A percentile compares a stretch with the other conserved stretches of the same genome.
Evolutionary conservation across 768 basidiomycete genomes (phyloP).

Genomic region (Amanita exitialis): DNA sequence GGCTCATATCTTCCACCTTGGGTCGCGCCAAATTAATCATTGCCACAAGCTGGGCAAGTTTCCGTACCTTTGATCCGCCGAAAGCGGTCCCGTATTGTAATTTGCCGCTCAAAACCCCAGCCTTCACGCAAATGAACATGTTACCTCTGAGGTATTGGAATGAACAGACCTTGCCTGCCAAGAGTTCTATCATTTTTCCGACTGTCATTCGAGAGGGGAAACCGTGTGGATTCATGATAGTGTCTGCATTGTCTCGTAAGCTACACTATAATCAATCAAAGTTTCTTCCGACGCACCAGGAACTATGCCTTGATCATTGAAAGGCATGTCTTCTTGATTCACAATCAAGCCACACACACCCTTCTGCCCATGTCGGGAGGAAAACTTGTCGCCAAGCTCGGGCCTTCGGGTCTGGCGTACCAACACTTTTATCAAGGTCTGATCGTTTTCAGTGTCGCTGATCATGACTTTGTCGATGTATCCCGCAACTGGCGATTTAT

Average conservation of each 20-base stretch:
- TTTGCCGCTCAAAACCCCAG: slow-evolving; percentile 83
- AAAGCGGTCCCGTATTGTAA: slow-evolving; percentile 95
- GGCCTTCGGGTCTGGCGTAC: slow-evolving; percentile 95
- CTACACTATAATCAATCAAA: slow-evolving; percentile 7
- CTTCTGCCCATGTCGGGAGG: slow-evolving; percentile 96
- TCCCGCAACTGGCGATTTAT: slow-evolving; percentile 89
- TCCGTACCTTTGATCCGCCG: slow-evolving; percentile 84
- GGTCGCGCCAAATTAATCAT: background rate
- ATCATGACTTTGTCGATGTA: slow-evolving; percentile 98
- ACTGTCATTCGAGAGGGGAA: slow-evolving; percentile 99
- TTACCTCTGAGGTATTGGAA: slow-evolving; percentile 3
- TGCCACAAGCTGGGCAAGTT: background rate
- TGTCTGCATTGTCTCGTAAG: slow-evolving; percentile 41
- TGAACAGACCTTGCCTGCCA: slow-evolving; percentile 76
- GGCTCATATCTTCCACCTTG: slow-evolving; percentile 96
- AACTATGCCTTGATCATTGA: slow-evolving; percentile 94
- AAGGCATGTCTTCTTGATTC: slow-evolving; percentile 98
- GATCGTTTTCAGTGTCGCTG: slow-evolving; percentile 93
- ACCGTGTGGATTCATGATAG: slow-evolving; percentile 99
- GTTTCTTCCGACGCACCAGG: slow-evolving; percentile 47
- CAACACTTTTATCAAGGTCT: slow-evolving; percentile 93
- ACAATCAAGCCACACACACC: slow-evolving; percentile 98
- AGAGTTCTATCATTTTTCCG: slow-evolving; percentile 98
- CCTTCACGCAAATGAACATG: slow-evolving; percentile 30
- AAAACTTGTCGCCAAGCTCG: slow-evolving; percentile 98